A percentile compares a stretch with the other conserved stretches of the same genome.
Evolutionary conservation across 805 yeast species (phyloP).

Genomic region (Monosporozyma servazzii): DNA sequence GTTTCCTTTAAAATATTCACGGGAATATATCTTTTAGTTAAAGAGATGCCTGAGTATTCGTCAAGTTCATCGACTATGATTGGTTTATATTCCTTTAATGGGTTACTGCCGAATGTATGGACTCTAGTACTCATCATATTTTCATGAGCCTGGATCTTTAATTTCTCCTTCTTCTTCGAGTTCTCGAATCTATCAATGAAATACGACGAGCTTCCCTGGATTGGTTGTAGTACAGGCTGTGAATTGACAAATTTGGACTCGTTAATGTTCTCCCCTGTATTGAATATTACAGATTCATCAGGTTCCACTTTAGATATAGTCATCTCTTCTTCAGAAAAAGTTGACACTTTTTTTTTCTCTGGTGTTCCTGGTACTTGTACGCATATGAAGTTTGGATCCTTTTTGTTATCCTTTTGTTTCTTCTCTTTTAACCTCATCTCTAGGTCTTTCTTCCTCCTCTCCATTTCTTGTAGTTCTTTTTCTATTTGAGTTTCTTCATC

Average conservation of each 20-base stretch:
- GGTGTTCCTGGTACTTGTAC: conserved; percentile 26
- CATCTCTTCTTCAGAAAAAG: background rate
- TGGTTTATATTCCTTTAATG: conserved; percentile 22
- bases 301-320: background rate
- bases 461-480: conserved; percentile 19
- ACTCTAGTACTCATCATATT: conserved; percentile 31
- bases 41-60: conserved; percentile 34
- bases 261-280: background rate
- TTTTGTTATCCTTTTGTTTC: conserved; percentile 8
- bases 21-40: conserved; percentile 41
- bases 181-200: conserved; percentile 27
- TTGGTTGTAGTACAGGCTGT: background rate
- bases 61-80: conserved; percentile 37
- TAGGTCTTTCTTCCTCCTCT: conserved; percentile 20
- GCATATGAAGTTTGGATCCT: conserved; percentile 20
- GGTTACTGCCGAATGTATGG: conserved; percentile 28
- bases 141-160: conserved; percentile 15
- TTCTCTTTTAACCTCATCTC: conserved; percentile 16
- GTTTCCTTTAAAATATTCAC: conserved; percentile 28
- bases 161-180: conserved; percentile 19
- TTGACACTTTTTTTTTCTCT: background rate
- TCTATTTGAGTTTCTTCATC: conserved; percentile 16
- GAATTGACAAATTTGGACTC: conserved; percentile 5
- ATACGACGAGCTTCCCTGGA: conserved; percentile 20
- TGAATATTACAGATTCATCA: background rate